Percentiles rank a stretch among this genome's conserved stretches.
Evolutionary conservation across 2,329 filamentous ascomycete genomes (phyloP).

Genomic region (Colletotrichum tamarilloi): DNA sequence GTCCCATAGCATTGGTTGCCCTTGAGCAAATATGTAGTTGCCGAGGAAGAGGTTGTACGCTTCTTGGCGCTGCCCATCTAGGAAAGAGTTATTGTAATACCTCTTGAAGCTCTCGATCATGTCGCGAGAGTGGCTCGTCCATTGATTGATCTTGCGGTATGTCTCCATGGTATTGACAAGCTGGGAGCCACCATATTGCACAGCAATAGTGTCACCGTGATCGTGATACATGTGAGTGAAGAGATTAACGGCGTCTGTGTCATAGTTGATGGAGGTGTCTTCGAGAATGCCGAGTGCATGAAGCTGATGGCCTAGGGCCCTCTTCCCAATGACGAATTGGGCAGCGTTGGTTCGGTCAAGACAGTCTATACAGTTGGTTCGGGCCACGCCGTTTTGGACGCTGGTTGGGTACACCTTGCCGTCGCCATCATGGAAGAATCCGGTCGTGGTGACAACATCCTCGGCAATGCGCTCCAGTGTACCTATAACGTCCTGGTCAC

Average conservation of each 20-base stretch:
- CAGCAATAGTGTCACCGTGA: constrained; percentile 96
- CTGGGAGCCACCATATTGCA: constrained; percentile 97
- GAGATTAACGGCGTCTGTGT: constrained; percentile 94
- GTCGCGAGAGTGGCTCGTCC: constrained; percentile 96
- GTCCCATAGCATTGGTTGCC: constrained; percentile 97
- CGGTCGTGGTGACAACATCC: constrained; percentile 84
- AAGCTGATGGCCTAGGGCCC: constrained; percentile 90
- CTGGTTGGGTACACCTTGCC: constrained; percentile 71
- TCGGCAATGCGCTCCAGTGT: constrained; percentile 91
- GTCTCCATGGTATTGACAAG: constrained; percentile 99
- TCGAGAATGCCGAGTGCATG: constrained; percentile 90
- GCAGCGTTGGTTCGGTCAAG: constrained; percentile 97
- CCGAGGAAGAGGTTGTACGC: constrained; percentile 97
- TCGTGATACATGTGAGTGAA: constrained; percentile 99
- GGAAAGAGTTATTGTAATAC: constrained; percentile 98
- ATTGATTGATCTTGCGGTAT: constrained; percentile 98
- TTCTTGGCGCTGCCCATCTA: constrained; percentile 97
- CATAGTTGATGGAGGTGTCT: constrained; percentile 84
- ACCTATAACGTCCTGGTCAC: constrained; percentile 93
- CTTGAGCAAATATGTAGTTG: constrained; percentile 90
- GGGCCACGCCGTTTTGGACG: constrained; percentile 90
- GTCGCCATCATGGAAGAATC: constrained; percentile 95
- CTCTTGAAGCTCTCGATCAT: constrained; percentile 99
- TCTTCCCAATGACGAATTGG: constrained; percentile 97
- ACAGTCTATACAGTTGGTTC: constrained; percentile 98